These are phyloP conservation scores for Vitellaria paradoxa DNA, from an alignment of 179 eudicot genomes.

Conservation along the genomic window DNA sequence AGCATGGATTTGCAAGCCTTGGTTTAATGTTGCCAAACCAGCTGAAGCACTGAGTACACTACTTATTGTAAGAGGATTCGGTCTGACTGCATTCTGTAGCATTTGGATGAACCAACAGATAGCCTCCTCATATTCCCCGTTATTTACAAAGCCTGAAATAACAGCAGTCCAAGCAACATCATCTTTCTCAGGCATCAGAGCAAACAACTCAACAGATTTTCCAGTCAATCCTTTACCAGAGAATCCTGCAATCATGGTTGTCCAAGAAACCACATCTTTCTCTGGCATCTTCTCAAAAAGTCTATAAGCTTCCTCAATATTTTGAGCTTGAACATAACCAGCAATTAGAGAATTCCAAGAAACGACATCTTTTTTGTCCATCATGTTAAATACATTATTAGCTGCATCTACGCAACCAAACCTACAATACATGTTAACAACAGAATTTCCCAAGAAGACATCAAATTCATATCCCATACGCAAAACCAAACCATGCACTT, in stretches of 20 bases:
- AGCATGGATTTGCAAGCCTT: constrained; percentile 62
- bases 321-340: constrained; percentile 43
- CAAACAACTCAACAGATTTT: constrained; percentile 46
- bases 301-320: constrained; percentile 43
- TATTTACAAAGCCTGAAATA: constrained; percentile 57
- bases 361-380: constrained; percentile 46
- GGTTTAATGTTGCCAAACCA: constrained; percentile 45
- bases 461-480: constrained; percentile 55
- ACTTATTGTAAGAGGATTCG: constrained; percentile 64
- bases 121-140: constrained; percentile 43
- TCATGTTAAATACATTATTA: constrained; percentile 29
- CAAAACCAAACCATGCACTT: constrained; percentile 51
- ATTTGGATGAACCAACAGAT: constrained; percentile 51
- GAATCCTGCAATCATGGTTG: constrained; percentile 63
- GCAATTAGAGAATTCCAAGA: constrained; percentile 60
- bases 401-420: constrained; percentile 50
- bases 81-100: constrained; percentile 40
- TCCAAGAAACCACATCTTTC: constrained; percentile 62
- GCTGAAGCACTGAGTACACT: constrained; percentile 67
- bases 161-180: constrained; percentile 76
- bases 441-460: constrained; percentile 53
- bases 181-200: constrained; percentile 55
- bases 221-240: constrained; percentile 39
- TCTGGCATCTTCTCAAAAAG: constrained; percentile 44
- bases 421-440: constrained; percentile 60